Percentiles rank a stretch among this genome's conserved stretches.
phyloP scores from a whole-genome alignment of 768 basidiomycete genomes.

The Trametes gibbosa region DNA sequence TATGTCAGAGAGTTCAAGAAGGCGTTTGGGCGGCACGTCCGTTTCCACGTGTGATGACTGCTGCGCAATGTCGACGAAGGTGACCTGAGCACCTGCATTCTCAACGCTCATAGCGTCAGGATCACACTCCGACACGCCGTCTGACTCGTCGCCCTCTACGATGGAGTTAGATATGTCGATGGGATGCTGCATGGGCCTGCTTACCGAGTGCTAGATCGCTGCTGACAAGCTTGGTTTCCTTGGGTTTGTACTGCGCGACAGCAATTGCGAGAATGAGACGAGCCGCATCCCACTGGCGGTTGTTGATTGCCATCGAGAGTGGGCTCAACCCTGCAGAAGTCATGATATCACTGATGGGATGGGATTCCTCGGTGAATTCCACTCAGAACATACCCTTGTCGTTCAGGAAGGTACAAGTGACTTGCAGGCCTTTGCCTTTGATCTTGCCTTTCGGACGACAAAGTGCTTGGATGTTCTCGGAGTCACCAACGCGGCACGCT shows the following conservation, averaged over 20 bases:
- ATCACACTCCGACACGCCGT: conserved; percentile 31
- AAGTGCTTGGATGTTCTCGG: conserved; percentile 46
- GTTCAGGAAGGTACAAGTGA: conserved; percentile 36
- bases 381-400: conserved; percentile 6
- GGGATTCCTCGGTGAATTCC: not conserved
- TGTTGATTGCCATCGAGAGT: conserved; percentile 46
- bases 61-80: conserved; percentile 53
- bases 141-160: conserved; percentile 20
- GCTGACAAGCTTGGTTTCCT: conserved; percentile 29
- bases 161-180: not conserved
- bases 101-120: conserved; percentile 34
- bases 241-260: conserved; percentile 48
- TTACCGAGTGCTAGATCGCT: conserved; percentile 36
- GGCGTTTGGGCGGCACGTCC: conserved; percentile 35
- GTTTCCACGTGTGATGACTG: conserved; percentile 44
- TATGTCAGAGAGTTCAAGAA: conserved; percentile 31
- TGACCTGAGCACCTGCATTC: conserved; percentile 40
- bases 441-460: conserved; percentile 44
- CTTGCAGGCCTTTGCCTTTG: conserved; percentile 37
- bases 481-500: conserved; percentile 53
- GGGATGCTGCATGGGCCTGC: not conserved
- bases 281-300: conserved; percentile 55
- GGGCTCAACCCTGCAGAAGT: conserved; percentile 42
- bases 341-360: not conserved
- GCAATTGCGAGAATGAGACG: conserved; percentile 59